Evolutionary conservation across 176 grass and related monocot genomes (phyloP).

Genomic region (Oryza coarctata): DNA sequence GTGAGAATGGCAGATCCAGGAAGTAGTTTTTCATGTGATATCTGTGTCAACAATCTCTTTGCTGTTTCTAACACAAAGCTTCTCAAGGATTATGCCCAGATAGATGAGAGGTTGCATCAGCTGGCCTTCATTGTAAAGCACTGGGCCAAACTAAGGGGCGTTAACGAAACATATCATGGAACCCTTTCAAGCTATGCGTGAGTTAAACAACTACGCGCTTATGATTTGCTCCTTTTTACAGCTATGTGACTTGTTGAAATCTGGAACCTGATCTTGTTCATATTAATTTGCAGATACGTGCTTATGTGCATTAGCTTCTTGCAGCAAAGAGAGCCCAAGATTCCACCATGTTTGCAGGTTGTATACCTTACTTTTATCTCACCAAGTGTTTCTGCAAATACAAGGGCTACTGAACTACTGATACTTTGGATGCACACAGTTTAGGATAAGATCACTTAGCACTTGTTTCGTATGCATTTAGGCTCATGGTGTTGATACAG

Average conservation of each 20-base stretch:
- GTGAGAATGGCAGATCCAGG: conserved; percentile 49
- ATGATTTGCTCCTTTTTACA: neutral
- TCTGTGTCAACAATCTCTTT: conserved; percentile 68
- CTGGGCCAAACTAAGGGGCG: conserved; percentile 54
- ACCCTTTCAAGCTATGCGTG: conserved; percentile 72
- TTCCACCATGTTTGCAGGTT: conserved; percentile 77
- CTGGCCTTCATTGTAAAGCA: conserved; percentile 71
- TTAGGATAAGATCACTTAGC: neutral
- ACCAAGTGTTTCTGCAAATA: neutral
- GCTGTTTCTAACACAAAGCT: conserved; percentile 68
- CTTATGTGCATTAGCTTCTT: conserved; percentile 73
- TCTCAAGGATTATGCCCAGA: conserved; percentile 61
- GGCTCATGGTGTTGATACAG: neutral
- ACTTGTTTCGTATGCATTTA: conserved; percentile 8
- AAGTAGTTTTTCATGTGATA: conserved; percentile 54
- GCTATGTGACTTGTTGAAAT: neutral
- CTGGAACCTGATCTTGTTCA: neutral
- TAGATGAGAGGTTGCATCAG: conserved; percentile 61
- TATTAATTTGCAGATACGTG: conserved; percentile 53
- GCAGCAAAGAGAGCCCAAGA: conserved; percentile 54
- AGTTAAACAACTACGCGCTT: neutral
- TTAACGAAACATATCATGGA: conserved; percentile 59
- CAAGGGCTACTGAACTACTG: neutral
- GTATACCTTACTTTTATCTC: neutral
- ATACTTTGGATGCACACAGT: neutral